Conservation (phyloP, 176 grass and related monocot genomes). For the Triticum turgidum region DNA sequence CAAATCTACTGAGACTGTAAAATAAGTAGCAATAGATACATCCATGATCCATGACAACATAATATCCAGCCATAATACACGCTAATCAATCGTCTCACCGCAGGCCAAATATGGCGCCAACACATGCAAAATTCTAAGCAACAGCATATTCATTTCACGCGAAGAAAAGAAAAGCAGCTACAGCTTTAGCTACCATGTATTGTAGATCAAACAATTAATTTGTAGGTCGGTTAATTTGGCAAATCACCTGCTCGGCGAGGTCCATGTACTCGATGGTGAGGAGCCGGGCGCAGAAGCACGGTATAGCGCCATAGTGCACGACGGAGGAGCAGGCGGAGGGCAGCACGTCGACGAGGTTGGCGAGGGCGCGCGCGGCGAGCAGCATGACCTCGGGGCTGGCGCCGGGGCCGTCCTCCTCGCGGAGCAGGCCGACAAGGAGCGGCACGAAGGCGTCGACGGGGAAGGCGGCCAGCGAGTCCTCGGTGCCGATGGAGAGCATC, state of each 20-base stretch:
- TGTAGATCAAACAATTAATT: too few species aligned
- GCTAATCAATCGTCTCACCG: too few species aligned
- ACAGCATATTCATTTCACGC: background rate
- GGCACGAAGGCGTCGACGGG: constrained; percentile 87
- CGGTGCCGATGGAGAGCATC: constrained; percentile 87
- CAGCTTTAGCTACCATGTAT: too few species aligned
- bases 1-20: background rate
- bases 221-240: too few species aligned
- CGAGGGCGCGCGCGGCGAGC: constrained; percentile 73
- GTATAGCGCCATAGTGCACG: constrained; percentile 86
- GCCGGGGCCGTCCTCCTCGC: constrained; percentile 31
- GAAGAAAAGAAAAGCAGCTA: too few species aligned
- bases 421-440: constrained; percentile 67
- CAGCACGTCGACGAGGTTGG: constrained; percentile 81
- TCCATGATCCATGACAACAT: too few species aligned
- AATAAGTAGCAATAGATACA: background rate
- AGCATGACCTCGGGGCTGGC: constrained; percentile 90
- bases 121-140: background rate
- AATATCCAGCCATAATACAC: too few species aligned
- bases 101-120: background rate
- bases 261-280: constrained; percentile 98
- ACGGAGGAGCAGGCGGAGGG: constrained; percentile 79
- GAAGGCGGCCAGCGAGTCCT: constrained; percentile 76
- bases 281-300: constrained; percentile 78
- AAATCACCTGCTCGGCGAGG: constrained; percentile 80